phyloP scores from a whole-genome alignment of 805 yeast genomes.

The Scheffersomyces spartinae region DNA sequence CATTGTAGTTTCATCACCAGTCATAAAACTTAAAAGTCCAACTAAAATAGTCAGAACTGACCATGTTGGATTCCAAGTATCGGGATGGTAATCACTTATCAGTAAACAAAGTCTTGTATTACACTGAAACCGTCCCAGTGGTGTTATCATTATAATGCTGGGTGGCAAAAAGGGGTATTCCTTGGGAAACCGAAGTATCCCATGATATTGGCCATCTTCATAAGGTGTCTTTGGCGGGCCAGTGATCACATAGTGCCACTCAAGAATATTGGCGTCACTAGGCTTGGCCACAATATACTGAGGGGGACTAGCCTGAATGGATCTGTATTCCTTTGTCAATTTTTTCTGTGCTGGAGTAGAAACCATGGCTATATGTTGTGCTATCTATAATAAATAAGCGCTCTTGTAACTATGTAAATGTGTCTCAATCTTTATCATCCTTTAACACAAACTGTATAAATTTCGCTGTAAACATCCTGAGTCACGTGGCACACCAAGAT shows the following conservation, averaged over 20 bases:
- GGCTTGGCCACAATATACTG: slow-evolving; percentile 82
- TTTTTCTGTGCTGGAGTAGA: slow-evolving; percentile 32
- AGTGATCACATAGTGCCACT: slow-evolving; percentile 87
- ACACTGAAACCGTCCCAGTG: slow-evolving; percentile 77
- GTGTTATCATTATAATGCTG: slow-evolving; percentile 78
- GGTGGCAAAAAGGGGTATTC: slow-evolving; percentile 93
- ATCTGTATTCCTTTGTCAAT: slow-evolving; percentile 71
- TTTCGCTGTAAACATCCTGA: too few relatives aligned
- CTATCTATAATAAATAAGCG: not conserved
- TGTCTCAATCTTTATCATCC: too few relatives aligned
- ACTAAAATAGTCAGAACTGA: slow-evolving; percentile 79
- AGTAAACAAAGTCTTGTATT: slow-evolving; percentile 76
- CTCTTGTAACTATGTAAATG: not conserved
- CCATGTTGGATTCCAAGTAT: slow-evolving; percentile 96
- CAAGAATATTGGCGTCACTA: slow-evolving; percentile 73
- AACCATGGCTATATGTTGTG: slow-evolving; percentile 24
- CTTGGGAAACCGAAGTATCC: slow-evolving; percentile 68
- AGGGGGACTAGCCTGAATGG: slow-evolving; percentile 68
- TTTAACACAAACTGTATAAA: too few relatives aligned
- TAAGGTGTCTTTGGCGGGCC: slow-evolving; percentile 91
- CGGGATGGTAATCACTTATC: slow-evolving; percentile 94
- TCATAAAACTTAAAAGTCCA: slow-evolving; percentile 87
- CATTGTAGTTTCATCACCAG: slow-evolving; percentile 73
- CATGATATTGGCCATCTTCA: slow-evolving; percentile 81
- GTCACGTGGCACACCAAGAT: too few relatives aligned